phyloP scores from a whole-genome alignment of 176 grass and related monocot species.

The Rhynchospora tenuis region DNA sequence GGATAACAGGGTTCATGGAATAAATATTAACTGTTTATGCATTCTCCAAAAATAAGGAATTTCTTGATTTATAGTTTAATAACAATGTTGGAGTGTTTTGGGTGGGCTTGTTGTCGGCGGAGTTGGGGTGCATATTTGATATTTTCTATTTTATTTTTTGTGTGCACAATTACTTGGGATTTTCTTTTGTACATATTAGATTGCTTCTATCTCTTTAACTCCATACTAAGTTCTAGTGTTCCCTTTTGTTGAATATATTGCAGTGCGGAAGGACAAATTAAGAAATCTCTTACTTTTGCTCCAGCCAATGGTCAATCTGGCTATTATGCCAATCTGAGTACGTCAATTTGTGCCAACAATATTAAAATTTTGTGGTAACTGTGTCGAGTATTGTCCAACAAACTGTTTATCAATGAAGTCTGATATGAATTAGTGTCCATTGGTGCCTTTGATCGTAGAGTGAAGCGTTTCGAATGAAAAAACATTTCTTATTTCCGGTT shows the following conservation, averaged over 20 bases:
- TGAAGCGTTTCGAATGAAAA: too few relatives aligned
- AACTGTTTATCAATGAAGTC: too few relatives aligned
- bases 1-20: not conserved
- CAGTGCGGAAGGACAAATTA: constrained; percentile 67
- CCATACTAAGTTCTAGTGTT: not conserved
- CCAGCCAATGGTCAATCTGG: constrained; percentile 53
- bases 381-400: too few relatives aligned
- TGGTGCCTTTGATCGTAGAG: too few relatives aligned
- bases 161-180: not conserved
- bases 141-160: not conserved
- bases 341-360: constrained; percentile 20
- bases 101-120: too few relatives aligned
- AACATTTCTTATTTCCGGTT: too few relatives aligned
- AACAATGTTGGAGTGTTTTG: not conserved
- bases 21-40: not conserved
- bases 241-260: not conserved
- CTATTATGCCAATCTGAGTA: constrained; percentile 78
- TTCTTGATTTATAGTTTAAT: not conserved
- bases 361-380: too few relatives aligned
- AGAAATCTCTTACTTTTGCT: constrained; percentile 59
- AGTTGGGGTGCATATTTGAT: too few relatives aligned
- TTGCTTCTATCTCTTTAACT: not conserved
- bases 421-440: too few relatives aligned
- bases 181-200: not conserved
- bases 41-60: not conserved